These are phyloP conservation scores for Cavenderia fasciculata DNA, from an alignment of 78 protist genomes.

Conservation along the genomic window DNA sequence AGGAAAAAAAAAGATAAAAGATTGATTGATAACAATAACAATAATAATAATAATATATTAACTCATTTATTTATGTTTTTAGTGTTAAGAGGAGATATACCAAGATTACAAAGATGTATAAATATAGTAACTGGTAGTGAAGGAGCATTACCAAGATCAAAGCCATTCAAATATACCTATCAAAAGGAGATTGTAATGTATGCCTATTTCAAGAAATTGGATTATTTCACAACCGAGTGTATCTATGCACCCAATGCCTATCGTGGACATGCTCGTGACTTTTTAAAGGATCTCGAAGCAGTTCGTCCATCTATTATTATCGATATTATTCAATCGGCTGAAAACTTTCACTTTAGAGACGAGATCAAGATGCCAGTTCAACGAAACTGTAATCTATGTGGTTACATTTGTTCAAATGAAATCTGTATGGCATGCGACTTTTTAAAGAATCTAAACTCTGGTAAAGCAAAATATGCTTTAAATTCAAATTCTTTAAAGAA, in stretches of 20 bases:
- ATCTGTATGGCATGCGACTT: constrained; percentile 91
- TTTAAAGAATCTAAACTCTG: constrained; percentile 84
- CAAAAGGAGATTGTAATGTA: constrained; percentile 95
- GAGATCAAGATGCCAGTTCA: constrained; percentile 72
- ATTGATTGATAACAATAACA: not conserved
- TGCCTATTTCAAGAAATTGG: constrained; percentile 89
- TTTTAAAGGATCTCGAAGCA: constrained; percentile 85
- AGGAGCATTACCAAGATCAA: constrained; percentile 84
- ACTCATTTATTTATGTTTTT: not conserved
- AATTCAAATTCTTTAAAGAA: not conserved
- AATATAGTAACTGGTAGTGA: constrained; percentile 85
- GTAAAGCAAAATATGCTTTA: constrained; percentile 72
- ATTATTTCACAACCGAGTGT: constrained; percentile 92
- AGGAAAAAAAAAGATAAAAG: no score
- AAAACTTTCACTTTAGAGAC: constrained; percentile 43
- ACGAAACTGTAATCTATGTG: constrained; percentile 81
- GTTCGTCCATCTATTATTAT: constrained; percentile 79
- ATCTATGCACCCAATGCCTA: constrained; percentile 89
- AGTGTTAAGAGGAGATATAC: constrained; percentile 91
- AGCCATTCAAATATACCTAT: constrained; percentile 94
- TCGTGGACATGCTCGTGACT: constrained; percentile 90
- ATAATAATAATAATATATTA: constrained; percentile 2
- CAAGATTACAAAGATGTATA: constrained; percentile 89
- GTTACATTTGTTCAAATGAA: constrained; percentile 78
- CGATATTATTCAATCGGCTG: constrained; percentile 77